These are phyloP conservation scores for Fremontodendron californicum DNA, from an alignment of 345 rosid species.

Conservation along the genomic window DNA sequence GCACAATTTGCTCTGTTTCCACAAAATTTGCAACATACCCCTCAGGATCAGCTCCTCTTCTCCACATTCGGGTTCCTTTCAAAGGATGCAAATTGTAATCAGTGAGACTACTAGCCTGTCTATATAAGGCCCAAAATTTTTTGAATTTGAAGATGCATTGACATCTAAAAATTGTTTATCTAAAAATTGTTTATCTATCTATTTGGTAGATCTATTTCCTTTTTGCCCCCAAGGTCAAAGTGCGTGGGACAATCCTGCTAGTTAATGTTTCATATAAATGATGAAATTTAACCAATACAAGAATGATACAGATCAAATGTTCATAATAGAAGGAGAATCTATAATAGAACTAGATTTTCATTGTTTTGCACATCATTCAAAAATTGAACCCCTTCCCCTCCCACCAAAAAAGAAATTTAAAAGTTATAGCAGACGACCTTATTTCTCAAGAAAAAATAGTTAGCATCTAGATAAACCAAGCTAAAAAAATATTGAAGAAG, in stretches of 20 bases:
- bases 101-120: not conserved
- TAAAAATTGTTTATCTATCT: not conserved
- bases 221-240: not conserved
- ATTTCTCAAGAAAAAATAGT: conserved; percentile 1
- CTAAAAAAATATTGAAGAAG: not conserved
- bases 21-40: conserved; percentile 98
- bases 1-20: conserved; percentile 89
- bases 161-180: too few relatives aligned
- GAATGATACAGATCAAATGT: not conserved
- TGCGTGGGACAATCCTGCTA: not conserved
- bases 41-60: conserved; percentile 97
- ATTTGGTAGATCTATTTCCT: not conserved
- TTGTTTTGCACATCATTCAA: not conserved
- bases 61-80: conserved; percentile 97
- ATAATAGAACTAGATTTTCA: conserved; percentile 1
- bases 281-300: not conserved
- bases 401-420: not conserved
- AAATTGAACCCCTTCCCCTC: not conserved
- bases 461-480: not conserved
- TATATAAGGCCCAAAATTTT: not conserved
- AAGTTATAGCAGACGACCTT: not conserved
- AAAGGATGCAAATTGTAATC: conserved; percentile 18
- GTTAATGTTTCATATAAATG: not conserved
- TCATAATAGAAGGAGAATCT: not conserved
- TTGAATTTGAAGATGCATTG: not conserved